Evolutionary conservation across 2,329 filamentous ascomycete species (phyloP).

Genomic region (Apiospora arundinis): DNA sequence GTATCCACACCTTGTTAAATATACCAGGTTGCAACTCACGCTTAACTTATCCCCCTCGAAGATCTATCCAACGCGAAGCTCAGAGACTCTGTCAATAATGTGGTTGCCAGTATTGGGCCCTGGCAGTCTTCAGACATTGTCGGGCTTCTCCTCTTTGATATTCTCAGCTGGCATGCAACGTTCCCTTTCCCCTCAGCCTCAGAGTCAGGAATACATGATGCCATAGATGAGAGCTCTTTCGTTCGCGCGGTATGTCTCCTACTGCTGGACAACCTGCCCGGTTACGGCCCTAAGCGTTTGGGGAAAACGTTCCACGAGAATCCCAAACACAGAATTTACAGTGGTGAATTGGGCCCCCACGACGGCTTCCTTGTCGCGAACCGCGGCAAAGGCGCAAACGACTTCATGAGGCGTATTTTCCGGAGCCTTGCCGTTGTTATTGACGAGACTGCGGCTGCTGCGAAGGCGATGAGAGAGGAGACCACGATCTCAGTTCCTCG

Average conservation of each 20-base stretch:
- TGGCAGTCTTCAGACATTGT: background rate
- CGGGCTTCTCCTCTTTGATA: background rate
- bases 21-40: background rate
- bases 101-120: background rate
- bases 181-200: background rate
- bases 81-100: background rate
- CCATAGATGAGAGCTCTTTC: background rate
- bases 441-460: background rate
- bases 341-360: background rate
- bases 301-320: background rate
- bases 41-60: background rate
- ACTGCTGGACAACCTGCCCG: background rate
- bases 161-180: background rate
- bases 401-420: conserved; percentile 26
- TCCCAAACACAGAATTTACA: background rate
- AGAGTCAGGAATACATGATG: too few relatives aligned
- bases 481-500: background rate
- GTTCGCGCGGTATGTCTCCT: background rate
- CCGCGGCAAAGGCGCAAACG: conserved; percentile 23
- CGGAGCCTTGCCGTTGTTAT: conserved; percentile 25
- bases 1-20: background rate
- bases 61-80: background rate
- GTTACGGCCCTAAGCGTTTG: background rate
- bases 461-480: background rate
- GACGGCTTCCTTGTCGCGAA: background rate